Base-by-base conservation (phyloP, 768 basidiomycete genomes). In the Termitomyces sp. region DNA sequence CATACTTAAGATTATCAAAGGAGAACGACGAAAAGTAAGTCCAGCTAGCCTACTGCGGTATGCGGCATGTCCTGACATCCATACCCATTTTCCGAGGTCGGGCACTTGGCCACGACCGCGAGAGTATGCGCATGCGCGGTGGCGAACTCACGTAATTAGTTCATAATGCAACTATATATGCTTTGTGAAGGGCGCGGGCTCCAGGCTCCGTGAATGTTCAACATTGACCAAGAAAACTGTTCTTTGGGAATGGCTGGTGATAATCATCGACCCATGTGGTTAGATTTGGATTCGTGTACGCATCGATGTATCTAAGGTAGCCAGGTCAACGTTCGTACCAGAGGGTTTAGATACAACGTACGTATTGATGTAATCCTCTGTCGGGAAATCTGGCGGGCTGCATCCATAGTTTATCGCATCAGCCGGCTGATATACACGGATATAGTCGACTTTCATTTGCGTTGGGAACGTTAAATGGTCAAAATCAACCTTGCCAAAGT, bases 401-500 rank as follows among this genome's bases (percentile, higher is more conserved):
- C 90, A 93, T 14, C 90, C 90, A 57, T 90, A 77, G 64, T 90
- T 88, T 48, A 79, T 77, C n/a, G 75, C 69, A 51, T 81, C 70
- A 48, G 74, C 67, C 26, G 81, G 79, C 65, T 92, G 91, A 67
- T 92, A 94, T 0, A 93, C 87, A 40, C 90, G 79, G 59, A 80
- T 72, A 59, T 79, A 80, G 62, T 80, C 80, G 14, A 82, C 67
- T 47, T 64, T 66, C 77, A 80, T 73, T 44, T 70, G 70, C 2
- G 71, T 69, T n/a, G 94, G 92, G 73, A 91, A 92, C 6, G 76
- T 74, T 14, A 95, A 75, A 58, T 86, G 73, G 3, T 75, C 70
- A 53, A 90, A 80, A 70, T 96, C 86, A 30, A 94, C 82, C 5
- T 71, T 63, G 12, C 85, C 87, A 65, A 97, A 97, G 69, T 84